Evolutionary conservation across 1,139 yeast species (phyloP), one percentile per base, ranked within the genome.

Genomic region (Geotrichum armillariae): DNA sequence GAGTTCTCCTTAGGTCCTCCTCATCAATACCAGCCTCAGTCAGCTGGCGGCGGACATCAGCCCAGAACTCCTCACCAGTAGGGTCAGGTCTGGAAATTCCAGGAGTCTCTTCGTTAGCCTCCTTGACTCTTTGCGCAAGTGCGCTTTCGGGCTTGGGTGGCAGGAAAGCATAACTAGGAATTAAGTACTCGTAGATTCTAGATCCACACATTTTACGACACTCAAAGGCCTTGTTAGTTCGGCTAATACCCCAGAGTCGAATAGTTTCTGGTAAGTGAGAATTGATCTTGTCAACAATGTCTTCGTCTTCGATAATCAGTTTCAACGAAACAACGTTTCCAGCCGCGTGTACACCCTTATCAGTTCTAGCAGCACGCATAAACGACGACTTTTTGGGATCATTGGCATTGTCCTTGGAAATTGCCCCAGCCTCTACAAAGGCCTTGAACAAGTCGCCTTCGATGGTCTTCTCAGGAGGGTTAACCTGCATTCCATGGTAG

Each of bases 331-430:
- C 81, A 27, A 93, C 90, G 65, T 93, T 93, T 23, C 99, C 98
- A 4, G 98, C 98, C 22, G 99, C 99, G 69, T 93, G 99, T 14
- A 93, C 99, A 55, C 99, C 99, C 69, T 93, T 94, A 67, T 93
- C 99, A 4, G 99, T 93, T 68, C 99, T 78, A 2, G 99, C 99
- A 41, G 98, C 96, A 62, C 99, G 79, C 87, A 88, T 85, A 62
- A 94, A 87, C 0, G 94, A 91, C 50, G 84, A 83, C 65, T 93
- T 93, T 66, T 88, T 90, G 59, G 94, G 80, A 66, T 93, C 99
- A 56, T 82, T 84, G 3, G 96, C 82, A 68, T 93, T 93, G 62
- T 88, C 95, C 52, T 81, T 79, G 0, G 96, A 87, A 53, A 93
- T 80, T 6, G 96, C 98, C 16, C 97, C 98, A 1, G 96, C 93